Evolutionary conservation across 2,329 filamentous ascomycete genomes (phyloP).

Genomic region (Microdochium trichocladiopsis): DNA sequence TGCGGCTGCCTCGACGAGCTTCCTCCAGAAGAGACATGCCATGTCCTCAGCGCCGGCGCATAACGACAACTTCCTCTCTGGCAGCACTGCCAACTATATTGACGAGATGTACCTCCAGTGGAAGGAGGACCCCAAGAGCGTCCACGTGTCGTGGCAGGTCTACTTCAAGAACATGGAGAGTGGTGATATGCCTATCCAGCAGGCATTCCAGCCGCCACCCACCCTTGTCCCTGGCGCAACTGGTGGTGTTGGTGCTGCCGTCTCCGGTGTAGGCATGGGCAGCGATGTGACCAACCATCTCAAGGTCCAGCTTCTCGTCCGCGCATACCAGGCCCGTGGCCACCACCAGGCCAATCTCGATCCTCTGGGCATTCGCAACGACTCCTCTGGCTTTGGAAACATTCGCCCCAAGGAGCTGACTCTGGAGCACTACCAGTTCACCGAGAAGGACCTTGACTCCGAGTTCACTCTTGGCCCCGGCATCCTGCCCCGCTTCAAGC

Average conservation of each 20-base stretch:
- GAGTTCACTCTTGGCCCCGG: slow-evolving; percentile 90
- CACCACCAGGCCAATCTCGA: slow-evolving; percentile 99
- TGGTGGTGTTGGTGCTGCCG: slow-evolving; percentile 70
- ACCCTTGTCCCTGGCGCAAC: slow-evolving; percentile 79
- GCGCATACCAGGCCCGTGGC: slow-evolving; percentile 94
- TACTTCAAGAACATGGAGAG: slow-evolving; percentile 99
- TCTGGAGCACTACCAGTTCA: slow-evolving; percentile 91
- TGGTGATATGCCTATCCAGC: slow-evolving; percentile 94
- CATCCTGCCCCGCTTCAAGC: slow-evolving; percentile 90
- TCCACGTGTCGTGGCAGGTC: slow-evolving; percentile 97
- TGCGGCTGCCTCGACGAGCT: slow-evolving; percentile 34
- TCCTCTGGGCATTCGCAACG: slow-evolving; percentile 85
- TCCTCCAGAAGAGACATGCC: slow-evolving; percentile 41
- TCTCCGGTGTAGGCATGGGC: slow-evolving; percentile 59
- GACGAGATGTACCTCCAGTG: slow-evolving; percentile 99
- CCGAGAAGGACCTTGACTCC: slow-evolving; percentile 84
- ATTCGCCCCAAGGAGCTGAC: slow-evolving; percentile 87
- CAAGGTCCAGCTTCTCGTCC: slow-evolving; percentile 94
- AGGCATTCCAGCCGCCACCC: slow-evolving; percentile 93
- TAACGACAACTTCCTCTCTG: slow-evolving; percentile 93
- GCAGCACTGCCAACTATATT: slow-evolving; percentile 97
- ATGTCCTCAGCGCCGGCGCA: slow-evolving; percentile 59
- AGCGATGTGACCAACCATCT: slow-evolving; percentile 90
- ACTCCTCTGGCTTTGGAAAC: slow-evolving; percentile 77
- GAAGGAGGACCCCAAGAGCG: slow-evolving; percentile 87